Base-by-base conservation (phyloP, 257 asterid genomes). In the Nicotiana knightiana region DNA sequence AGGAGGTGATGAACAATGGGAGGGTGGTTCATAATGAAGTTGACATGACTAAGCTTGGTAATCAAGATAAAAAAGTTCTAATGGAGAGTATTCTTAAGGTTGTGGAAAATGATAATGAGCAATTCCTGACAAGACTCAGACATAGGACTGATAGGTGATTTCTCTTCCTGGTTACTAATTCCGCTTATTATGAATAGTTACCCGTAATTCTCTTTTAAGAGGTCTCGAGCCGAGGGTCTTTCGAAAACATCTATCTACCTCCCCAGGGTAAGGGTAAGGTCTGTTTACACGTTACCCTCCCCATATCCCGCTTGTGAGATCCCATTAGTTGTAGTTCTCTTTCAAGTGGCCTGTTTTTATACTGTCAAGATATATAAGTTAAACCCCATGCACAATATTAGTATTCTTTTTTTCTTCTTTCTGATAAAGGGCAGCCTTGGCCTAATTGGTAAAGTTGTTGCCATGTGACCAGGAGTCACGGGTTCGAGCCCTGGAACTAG, bases 91-190 rank as follows among this genome's bases (percentile, higher is more conserved):
- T 92, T 48, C 91, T 93, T 53, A 94, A 89, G 39, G 93, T 85
- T 59, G 96, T 91, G 2, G 97, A 94, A 24, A 93, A 93, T 21
- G 97, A 94, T 65, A 93, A 92, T 43, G 96, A 93, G 48, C 89
- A 83, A 81, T 93, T 94, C 67, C 85, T 94, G 0, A 89, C 30
- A 21, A 88, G 94, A 77, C 91, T 94, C 75, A 84, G 98, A 55
- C 80, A 89, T 86, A 87, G 98, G 81, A 91, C 97, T 9, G 98
- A 94, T 48, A 88, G 96, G 98, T 92, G 48, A 53, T 37, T n/a
- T 51, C 7, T 75, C 77, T 15, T 67, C 3, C 24, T 58, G 26
- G 9, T 57, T 78, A 21, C 28, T 13, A 37, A 62, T 77, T 77
- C 11, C 79, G 13, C 59, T 70, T 70, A 43, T 70, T 39, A 39